phyloP scores from a whole-genome alignment of 192 early-diverging fungal genomes.

The Funneliformis geosporum region DNA sequence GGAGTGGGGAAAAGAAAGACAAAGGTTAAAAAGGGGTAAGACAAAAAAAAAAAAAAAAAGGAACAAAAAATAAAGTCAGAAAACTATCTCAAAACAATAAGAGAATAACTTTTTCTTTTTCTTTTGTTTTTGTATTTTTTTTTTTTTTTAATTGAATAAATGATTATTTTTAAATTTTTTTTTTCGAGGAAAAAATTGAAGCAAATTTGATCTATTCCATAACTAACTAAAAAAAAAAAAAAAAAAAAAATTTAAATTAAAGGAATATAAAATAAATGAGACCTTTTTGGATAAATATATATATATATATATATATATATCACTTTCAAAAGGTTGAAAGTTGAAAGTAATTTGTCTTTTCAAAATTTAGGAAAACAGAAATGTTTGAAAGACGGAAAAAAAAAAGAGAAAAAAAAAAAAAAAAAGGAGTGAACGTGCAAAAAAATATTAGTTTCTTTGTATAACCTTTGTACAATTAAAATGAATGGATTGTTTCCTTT shows the following conservation, averaged over 20 bases:
- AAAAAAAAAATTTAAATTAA: neutral
- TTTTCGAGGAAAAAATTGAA: too few species aligned
- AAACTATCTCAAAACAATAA: too few species aligned
- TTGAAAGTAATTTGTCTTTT: too few species aligned
- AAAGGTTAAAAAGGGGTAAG: neutral
- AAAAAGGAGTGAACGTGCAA: neutral
- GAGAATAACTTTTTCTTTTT: too few species aligned
- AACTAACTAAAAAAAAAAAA: neutral
- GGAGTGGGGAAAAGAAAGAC: neutral
- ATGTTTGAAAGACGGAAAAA: neutral
- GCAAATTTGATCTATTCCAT: neutral
- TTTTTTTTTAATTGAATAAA: too few species aligned
- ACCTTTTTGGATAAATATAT: too few species aligned
- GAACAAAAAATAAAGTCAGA: neutral
- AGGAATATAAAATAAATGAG: neutral
- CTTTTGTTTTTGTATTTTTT: too few species aligned
- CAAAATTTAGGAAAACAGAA: too few species aligned
- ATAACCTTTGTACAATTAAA: neutral
- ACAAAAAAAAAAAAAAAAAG: too few species aligned
- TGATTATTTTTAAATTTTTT: too few species aligned
- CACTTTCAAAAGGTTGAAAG: too few species aligned
- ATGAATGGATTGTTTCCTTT: neutral
- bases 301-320: too few species aligned
- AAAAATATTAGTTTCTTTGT: neutral
- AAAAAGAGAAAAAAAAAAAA: neutral